These are phyloP conservation scores for Phytophthora agathidicida DNA, from an alignment of 352 stramenopile genomes.

Conservation along the genomic window DNA sequence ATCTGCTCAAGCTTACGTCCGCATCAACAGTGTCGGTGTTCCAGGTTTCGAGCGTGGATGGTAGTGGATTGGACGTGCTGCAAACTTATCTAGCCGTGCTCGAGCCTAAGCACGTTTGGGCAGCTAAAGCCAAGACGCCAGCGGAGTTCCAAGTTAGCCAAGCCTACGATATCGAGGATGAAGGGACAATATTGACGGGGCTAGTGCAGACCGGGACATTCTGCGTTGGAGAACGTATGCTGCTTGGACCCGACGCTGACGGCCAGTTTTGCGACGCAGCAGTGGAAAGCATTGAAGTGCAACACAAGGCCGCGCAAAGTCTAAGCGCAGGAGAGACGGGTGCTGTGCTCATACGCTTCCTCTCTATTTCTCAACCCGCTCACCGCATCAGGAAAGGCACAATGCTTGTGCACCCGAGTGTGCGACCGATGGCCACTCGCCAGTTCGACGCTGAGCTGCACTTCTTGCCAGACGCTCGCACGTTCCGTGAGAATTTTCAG, in stretches of 20 bases:
- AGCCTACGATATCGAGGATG: slow-evolving; percentile 77
- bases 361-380: slow-evolving; percentile 19
- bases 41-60: slow-evolving; percentile 65
- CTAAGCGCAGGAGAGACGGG: slow-evolving; percentile 75
- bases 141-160: slow-evolving; percentile 84
- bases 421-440: slow-evolving; percentile 60
- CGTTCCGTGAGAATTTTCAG: slow-evolving; percentile 77
- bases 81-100: slow-evolving; percentile 64
- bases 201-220: slow-evolving; percentile 76
- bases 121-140: slow-evolving; percentile 48
- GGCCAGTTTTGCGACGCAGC: slow-evolving; percentile 70
- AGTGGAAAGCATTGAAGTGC: slow-evolving; percentile 83
- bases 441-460: slow-evolving; percentile 85
- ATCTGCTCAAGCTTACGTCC: slow-evolving; percentile 11
- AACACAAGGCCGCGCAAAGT: slow-evolving; percentile 63
- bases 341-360: slow-evolving; percentile 64
- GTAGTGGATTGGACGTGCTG: slow-evolving; percentile 56
- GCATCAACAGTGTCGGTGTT: slow-evolving; percentile 56
- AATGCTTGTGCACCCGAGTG: slow-evolving; percentile 76
- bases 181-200: slow-evolving; percentile 70
- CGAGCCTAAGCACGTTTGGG: slow-evolving; percentile 70
- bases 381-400: slow-evolving; percentile 65
- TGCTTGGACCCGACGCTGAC: slow-evolving; percentile 63
- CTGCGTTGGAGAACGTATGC: slow-evolving; percentile 62
- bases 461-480: slow-evolving; percentile 58